phyloP scores from a whole-genome alignment of 116 monocot species.

The Dioscorea cayenensis region DNA sequence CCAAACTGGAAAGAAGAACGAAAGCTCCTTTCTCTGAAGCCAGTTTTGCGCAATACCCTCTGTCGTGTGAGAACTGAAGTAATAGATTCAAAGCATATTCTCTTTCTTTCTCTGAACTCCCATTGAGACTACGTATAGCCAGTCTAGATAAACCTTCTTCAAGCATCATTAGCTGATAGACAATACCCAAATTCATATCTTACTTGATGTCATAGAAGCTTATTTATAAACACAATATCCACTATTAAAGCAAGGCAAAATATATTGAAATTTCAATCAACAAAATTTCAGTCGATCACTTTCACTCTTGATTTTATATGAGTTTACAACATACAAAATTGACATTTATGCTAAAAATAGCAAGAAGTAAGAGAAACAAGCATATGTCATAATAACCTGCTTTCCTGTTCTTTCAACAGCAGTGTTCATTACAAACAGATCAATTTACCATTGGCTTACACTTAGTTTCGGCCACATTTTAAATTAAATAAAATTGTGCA shows the following conservation, averaged over 20 bases:
- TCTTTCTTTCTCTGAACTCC: slow-evolving; percentile 30
- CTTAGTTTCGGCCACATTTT: no score
- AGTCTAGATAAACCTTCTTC: slow-evolving; percentile 41
- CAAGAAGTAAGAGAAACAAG: no score
- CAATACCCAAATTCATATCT: background rate
- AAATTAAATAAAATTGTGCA: no score
- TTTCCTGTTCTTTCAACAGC: no score
- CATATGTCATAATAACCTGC: no score
- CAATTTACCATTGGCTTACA: no score
- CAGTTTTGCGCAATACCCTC: slow-evolving; percentile 31
- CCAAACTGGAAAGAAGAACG: slow-evolving; percentile 37
- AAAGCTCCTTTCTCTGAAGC: slow-evolving; percentile 51
- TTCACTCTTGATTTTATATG: background rate
- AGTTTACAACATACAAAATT: no score
- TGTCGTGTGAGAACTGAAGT: slow-evolving; percentile 37
- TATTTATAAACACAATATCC: background rate
- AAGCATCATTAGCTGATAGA: slow-evolving; percentile 37
- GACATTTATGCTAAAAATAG: no score
- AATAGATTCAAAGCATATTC: slow-evolving; percentile 39
- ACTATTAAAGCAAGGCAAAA: background rate
- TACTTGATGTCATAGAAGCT: background rate
- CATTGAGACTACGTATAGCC: slow-evolving; percentile 41
- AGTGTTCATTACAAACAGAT: no score
- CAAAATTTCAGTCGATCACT: background rate
- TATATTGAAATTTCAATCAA: background rate